Evolutionary conservation across 2,329 filamentous ascomycete species (phyloP), one percentile per base, ranked within the genome.

Genomic region (Sclerotinia nivalis): DNA sequence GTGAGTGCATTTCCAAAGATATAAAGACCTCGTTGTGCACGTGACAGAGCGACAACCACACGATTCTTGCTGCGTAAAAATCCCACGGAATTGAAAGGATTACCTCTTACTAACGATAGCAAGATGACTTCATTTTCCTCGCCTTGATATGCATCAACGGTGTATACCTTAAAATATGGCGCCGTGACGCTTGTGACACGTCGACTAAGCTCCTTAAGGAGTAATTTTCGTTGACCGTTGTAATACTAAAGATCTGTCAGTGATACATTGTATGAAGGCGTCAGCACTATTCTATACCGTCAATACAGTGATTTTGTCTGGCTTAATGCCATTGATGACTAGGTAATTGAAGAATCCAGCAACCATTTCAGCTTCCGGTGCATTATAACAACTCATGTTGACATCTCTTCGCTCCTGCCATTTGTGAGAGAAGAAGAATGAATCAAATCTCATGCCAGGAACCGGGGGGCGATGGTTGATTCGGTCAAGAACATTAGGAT

Each of bases 71-170:
- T 88, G 1, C 85, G 83, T 1, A 97, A 82, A 74, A 97, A 97
- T 0, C 94, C 94, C 43, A 93, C 89, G 0, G 82, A 81, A 6
- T 81, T 76, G 1, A 81, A 75, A 1, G 77, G 73, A 49, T 90
- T 91, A 73, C 90, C 93, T 56, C 94, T 87, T 4, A 96, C 93
- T 0, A 97, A 82, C 0, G 93, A 97, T 0, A 97, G 82, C 2
- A 97, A 78, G 13, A 97, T 84, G 12, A 97, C 83, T 34, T 94
- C 91, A 72, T 97, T 97, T 77, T 97, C 93, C 75, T 97, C 93
- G 18, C 93, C 93, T 78, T 97, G 93, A 76, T 95, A 97, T 0
- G 91, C 92, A 76, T 97, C 94, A 0, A 97, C 92, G 0, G 93
- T 97, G 47, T 88, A 87, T 1, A 97, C 89, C 2, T 90, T 90